Evolutionary conservation across 1,139 yeast species (phyloP).

Genomic region (Sugiyamaella novakii): DNA sequence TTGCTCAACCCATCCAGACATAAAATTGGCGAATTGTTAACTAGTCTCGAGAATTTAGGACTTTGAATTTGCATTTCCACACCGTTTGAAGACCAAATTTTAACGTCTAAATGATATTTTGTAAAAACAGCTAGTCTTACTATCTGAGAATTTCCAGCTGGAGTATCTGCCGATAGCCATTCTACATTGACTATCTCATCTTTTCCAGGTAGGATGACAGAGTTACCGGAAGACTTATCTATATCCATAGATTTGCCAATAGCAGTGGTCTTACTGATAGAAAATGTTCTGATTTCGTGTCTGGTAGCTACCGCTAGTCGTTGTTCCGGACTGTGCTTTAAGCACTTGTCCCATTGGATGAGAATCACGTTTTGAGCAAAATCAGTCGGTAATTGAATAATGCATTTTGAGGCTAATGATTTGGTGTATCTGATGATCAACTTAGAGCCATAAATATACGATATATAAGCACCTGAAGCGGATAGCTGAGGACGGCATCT

Average conservation of each 20-base stretch:
- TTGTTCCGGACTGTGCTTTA: conserved; percentile 26
- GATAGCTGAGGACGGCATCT: conserved; percentile 29
- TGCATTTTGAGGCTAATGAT: conserved; percentile 30
- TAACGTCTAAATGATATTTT: conserved; percentile 22
- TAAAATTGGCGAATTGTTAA: conserved; percentile 12
- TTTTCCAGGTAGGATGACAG: conserved; percentile 28
- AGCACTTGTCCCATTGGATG: conserved; percentile 30
- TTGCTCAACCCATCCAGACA: conserved; percentile 8
- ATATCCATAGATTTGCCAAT: conserved; percentile 3
- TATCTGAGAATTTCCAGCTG: conserved; percentile 20
- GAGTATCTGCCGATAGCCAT: conserved; percentile 29
- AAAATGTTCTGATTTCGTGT: conserved; percentile 28
- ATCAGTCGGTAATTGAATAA: conserved; percentile 25
- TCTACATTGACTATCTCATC: conserved; percentile 27
- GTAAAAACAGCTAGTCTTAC: conserved; percentile 30
- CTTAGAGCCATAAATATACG: conserved; percentile 30
- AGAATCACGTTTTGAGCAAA: conserved; percentile 25
- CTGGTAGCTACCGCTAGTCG: conserved; percentile 30
- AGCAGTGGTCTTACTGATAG: conserved; percentile 21
- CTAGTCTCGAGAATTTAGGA: conserved; percentile 27
- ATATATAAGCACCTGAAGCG: conserved; percentile 29
- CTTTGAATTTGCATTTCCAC: conserved; percentile 26
- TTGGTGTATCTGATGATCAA: conserved; percentile 28
- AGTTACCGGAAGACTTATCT: conserved; percentile 18
- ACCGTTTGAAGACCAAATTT: conserved; percentile 33